Conservation (phyloP, 371 early-diverging fungal genomes). For the Sporodiniella umbellata region DNA sequence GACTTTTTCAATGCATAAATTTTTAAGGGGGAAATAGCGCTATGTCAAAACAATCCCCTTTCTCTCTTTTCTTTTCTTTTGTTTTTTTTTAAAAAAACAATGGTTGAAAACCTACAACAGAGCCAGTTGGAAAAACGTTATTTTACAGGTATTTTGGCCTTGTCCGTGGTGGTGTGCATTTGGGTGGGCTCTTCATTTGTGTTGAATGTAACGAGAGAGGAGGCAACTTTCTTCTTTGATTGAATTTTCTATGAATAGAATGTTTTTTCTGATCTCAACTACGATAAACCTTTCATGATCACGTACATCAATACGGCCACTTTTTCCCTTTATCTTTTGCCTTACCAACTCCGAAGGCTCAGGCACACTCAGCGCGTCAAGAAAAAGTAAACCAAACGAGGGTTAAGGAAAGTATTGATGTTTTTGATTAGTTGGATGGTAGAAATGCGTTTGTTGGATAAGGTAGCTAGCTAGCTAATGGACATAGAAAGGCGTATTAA, state of each 20-base stretch:
- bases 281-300: constrained; percentile 75
- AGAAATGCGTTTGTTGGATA: too few relatives aligned
- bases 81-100: not conserved
- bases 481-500: too few relatives aligned
- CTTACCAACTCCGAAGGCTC: constrained; percentile 4
- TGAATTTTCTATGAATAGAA: constrained; percentile 33
- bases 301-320: constrained; percentile 79
- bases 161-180: constrained; percentile 72
- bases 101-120: constrained; percentile 19
- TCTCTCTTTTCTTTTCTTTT: too few relatives aligned
- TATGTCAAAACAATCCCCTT: too few relatives aligned
- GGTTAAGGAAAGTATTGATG: not conserved
- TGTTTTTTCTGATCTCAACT: constrained; percentile 66
- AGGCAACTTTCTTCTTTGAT: not conserved
- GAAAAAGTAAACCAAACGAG: constrained; percentile 5
- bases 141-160: constrained; percentile 52
- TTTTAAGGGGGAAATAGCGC: too few relatives aligned
- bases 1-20: too few relatives aligned
- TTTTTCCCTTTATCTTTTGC: constrained; percentile 72
- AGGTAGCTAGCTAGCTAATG: too few relatives aligned
- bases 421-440: constrained; percentile 1
- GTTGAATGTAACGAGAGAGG: constrained; percentile 54
- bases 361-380: constrained; percentile 3
- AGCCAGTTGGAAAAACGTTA: constrained; percentile 22
- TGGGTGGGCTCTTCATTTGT: constrained; percentile 86